Base-by-base conservation (phyloP, 805 yeast species). In the Metschnikowia rubicola region DNA sequence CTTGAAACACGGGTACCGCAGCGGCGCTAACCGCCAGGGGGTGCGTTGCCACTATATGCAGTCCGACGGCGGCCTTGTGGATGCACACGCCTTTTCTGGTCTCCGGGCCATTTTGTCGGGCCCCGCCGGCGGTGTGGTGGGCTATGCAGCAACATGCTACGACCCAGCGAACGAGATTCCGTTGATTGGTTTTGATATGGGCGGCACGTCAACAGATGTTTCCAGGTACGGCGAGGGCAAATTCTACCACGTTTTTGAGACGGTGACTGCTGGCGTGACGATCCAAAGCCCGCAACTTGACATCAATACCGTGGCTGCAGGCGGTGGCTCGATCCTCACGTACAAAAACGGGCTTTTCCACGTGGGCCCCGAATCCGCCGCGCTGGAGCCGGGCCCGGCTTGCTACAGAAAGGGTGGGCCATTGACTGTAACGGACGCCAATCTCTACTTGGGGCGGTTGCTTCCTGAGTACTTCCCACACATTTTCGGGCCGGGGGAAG, bases 41-140 rank as follows among this genome's bases (percentile, higher is more conserved):
- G 78, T 77, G 36, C 70, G 73, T 51, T 79, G 88, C 49, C 84
- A 86, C 55, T 92, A 92, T 65, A 92, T 92, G 98, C 96, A 92
- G 66, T 87, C 96, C 10, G 96, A 92, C 64, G 98, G 98, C 48
- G 98, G 98, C 2, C 75, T 92, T 49, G 90, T 91, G 19, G 89
- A 89, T 46, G 90, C 94, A 59, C 73, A 80, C 19, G 77, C 80
- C 41, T 92, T 92, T 63, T 84, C 96, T 0, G 98, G 98, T 2
- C 71, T 92, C 33, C 78, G 82, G 56, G 96, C 98, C 3, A 86
- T 92, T 41, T 67, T 92, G 32, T 88, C 97, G 1, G 98, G 98
- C 2, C 98, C 98, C 3, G 98, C 98, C 9, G 98, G 98, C 34
- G 98, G 98, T 41, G 96, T 92, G 48, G 97, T 92, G 31, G 98